These are phyloP conservation scores for Penicillium waksmanii DNA, from an alignment of 495 filamentous ascomycete genomes.

Conservation along the genomic window DNA sequence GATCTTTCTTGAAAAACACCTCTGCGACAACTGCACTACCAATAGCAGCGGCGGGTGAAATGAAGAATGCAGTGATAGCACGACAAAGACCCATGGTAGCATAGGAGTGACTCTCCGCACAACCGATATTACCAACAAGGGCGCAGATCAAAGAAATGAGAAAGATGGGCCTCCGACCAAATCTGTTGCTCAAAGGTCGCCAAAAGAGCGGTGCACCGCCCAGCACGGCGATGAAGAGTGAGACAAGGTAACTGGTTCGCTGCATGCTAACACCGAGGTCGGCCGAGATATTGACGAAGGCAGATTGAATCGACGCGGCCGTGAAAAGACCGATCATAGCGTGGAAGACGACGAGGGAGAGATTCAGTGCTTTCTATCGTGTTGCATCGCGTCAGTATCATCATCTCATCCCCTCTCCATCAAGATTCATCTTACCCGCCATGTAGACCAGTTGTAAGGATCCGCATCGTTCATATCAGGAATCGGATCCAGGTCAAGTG, in stretches of 20 bases:
- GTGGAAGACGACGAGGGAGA: slow-evolving; percentile 58
- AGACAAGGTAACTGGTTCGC: slow-evolving; percentile 54
- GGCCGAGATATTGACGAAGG: slow-evolving; percentile 51
- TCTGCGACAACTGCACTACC: slow-evolving; percentile 52
- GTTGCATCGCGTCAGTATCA: slow-evolving; percentile 6
- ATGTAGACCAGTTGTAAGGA: slow-evolving; percentile 57
- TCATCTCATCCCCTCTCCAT: background rate
- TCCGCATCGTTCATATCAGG: slow-evolving; percentile 50
- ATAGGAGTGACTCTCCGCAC: slow-evolving; percentile 47
- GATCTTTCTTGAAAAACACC: slow-evolving; percentile 48
- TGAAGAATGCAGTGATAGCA: slow-evolving; percentile 53
- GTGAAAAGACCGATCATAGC: slow-evolving; percentile 60
- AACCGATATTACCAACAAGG: slow-evolving; percentile 53
- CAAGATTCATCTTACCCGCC: slow-evolving; percentile 31
- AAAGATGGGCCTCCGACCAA: slow-evolving; percentile 56
- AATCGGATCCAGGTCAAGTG: slow-evolving; percentile 54
- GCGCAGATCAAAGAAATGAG: slow-evolving; percentile 50
- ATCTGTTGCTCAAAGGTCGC: slow-evolving; percentile 57
- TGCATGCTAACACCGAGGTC: slow-evolving; percentile 52
- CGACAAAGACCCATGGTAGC: slow-evolving; percentile 44
- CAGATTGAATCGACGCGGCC: slow-evolving; percentile 56
- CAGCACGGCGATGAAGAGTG: slow-evolving; percentile 54
- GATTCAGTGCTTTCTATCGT: slow-evolving; percentile 57
- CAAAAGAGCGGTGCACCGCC: slow-evolving; percentile 56
- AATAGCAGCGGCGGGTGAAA: slow-evolving; percentile 48